Conservation (phyloP, 305 asterid genomes). For the Solanum chacoense region DNA sequence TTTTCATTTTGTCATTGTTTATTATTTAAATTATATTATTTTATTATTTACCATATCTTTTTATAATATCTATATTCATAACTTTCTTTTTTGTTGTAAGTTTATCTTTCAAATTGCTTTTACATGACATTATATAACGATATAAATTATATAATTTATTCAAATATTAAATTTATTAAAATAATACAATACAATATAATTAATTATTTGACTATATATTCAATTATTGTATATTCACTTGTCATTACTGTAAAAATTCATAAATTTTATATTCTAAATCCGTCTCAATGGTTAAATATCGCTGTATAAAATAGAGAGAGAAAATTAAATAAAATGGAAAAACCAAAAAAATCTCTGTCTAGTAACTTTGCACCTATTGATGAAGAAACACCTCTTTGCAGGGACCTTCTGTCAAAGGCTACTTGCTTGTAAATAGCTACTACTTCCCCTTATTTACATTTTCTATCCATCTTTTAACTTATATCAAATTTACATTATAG, state of each 20-base stretch:
- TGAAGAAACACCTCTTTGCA: slow-evolving; percentile 44
- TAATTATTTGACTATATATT: not conserved
- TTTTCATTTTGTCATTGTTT: not conserved
- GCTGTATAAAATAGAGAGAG: too few species aligned
- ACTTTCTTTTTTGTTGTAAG: not conserved
- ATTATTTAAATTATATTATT: too few species aligned
- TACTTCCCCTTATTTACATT: not conserved
- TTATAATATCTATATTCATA: not conserved
- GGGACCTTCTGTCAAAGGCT: slow-evolving; percentile 43
- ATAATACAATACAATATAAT: too few species aligned
- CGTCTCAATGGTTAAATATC: not conserved
- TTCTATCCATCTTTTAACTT: not conserved
- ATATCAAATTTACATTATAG: not conserved
- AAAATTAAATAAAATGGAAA: not conserved
- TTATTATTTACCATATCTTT: not conserved
- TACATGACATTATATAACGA: not conserved
- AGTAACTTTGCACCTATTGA: slow-evolving; percentile 58
- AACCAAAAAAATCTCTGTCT: not conserved
- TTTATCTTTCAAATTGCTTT: not conserved
- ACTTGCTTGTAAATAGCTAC: slow-evolving; percentile 36
- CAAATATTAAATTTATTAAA: too few species aligned
- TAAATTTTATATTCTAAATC: not conserved
- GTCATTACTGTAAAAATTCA: not conserved
- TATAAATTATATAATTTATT: too few species aligned
- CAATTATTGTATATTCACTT: not conserved